Evolutionary conservation across 2,329 filamentous ascomycete genomes (phyloP).

Genomic region (Ophiostoma ulmi): DNA sequence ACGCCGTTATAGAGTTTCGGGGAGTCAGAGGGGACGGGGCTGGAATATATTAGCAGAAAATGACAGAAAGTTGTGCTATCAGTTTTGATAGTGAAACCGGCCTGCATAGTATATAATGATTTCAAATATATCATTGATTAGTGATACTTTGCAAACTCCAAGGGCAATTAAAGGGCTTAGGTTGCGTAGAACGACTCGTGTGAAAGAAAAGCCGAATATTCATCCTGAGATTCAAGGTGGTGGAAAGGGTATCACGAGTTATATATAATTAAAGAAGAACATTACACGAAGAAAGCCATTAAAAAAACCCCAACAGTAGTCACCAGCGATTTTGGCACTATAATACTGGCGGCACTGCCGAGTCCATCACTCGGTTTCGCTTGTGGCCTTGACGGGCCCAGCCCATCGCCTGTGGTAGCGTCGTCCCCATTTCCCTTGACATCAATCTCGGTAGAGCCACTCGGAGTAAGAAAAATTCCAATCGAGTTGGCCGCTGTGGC

Average conservation of each 20-base stretch:
- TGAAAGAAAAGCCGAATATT: not conserved
- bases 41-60: not conserved
- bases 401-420: slow-evolving; percentile 20
- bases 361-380: slow-evolving; percentile 30
- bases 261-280: not conserved
- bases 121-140: not conserved
- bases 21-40: not conserved
- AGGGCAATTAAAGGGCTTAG: no score
- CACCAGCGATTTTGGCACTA: not conserved
- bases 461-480: slow-evolving; percentile 48
- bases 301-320: not conserved
- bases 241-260: not conserved
- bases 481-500: slow-evolving; percentile 40
- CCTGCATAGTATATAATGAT: not conserved
- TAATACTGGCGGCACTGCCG: not conserved
- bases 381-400: slow-evolving; percentile 28
- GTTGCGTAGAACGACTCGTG: not conserved
- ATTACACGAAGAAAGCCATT: not conserved
- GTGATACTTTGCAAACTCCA: not conserved
- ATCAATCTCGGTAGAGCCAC: slow-evolving; percentile 45
- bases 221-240: not conserved
- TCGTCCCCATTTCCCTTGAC: slow-evolving; percentile 29
- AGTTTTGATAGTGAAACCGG: not conserved
- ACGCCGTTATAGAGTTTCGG: slow-evolving; percentile 12
- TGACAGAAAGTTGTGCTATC: not conserved